Percentiles rank a stretch among this genome's conserved stretches.
Evolutionary conservation across 2,329 filamentous ascomycete genomes (phyloP).

Genomic region (Neopestalotiopsis sp.): DNA sequence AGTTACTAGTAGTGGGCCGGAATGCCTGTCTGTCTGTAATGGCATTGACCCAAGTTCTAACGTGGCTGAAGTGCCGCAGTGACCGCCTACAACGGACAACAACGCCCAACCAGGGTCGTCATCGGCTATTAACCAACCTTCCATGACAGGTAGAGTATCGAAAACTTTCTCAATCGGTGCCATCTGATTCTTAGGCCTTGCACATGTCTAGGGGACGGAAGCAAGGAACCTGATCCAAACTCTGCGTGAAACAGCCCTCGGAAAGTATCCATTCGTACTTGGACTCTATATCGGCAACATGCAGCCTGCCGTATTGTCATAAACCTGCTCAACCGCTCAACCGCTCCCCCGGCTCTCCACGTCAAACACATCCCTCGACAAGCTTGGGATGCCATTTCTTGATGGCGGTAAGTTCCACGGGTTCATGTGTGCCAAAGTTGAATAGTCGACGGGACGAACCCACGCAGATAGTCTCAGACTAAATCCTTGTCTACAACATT

Average conservation of each 20-base stretch:
- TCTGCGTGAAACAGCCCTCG: neutral
- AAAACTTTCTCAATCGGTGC: neutral
- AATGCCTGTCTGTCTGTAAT: neutral
- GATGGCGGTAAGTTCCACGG: neutral
- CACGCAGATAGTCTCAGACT: neutral
- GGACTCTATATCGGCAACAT: conserved; percentile 2
- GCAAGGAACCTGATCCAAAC: neutral
- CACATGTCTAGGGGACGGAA: neutral
- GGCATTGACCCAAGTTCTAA: too few species aligned
- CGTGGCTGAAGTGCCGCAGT: too few species aligned
- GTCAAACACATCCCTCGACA: neutral
- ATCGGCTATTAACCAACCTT: neutral
- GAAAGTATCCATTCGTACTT: neutral
- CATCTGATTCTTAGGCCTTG: neutral
- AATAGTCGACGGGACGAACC: neutral
- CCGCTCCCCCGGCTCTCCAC: neutral
- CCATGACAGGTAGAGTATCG: neutral
- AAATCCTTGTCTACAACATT: neutral
- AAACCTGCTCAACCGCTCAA: neutral
- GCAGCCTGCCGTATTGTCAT: conserved; percentile 1
- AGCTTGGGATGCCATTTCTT: neutral
- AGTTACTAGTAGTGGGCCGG: neutral
- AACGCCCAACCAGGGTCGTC: neutral
- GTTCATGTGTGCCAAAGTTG: neutral
- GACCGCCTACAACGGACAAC: too few species aligned